Evolutionary conservation across 495 filamentous ascomycete species (phyloP), one percentile per base, ranked within the genome.

Genomic region (Aspergillus indologenus): DNA sequence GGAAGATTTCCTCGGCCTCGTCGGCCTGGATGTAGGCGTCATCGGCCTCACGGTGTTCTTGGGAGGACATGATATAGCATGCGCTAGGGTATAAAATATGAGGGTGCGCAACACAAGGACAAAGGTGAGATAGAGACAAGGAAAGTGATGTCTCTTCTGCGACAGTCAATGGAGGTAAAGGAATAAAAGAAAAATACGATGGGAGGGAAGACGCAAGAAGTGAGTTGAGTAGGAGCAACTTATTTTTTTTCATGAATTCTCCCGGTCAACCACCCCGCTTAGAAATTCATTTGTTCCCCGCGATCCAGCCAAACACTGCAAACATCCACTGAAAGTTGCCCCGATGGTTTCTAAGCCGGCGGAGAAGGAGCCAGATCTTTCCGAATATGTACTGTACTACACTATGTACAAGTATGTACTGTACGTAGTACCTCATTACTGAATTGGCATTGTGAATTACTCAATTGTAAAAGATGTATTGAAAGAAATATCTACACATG

Each of bases 1-100:
- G 77, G 51, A 85, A 78, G 65, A 85, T 80, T 64, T 94, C 90
- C 46, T 85, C 83, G 44, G 86, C 86, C 63, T 93, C 90, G 52
- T 87, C 83, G 53, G 83, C 84, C 57, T 83, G 83, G 60, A 92
- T 79, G 71, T 88, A 82, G 57, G 68, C 75, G 19, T 78, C 79
- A 23, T 81, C 73, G 44, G 87, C 75, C 53, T 79, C 80, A 29
- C 78, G 78, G 63, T 76, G 75, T 59, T 79, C 71, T 65, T 77
- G 66, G 31, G 64, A 63, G 18, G 81, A 75, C 3, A 80, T 73
- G 80, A 82, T 83, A 54, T n/a, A 34, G 76, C 15, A 51, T 51
- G 48, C 29, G 18, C 18, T n/a, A 12, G 11, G 18, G 20, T 26
- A 17, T 12, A 51, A 12, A 51, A 31, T 29, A 3, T 6, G 17